Evolutionary conservation across 441 rosid genomes (phyloP), one percentile per base, ranked within the genome.

Genomic region (Arabidopsis lyrata): DNA sequence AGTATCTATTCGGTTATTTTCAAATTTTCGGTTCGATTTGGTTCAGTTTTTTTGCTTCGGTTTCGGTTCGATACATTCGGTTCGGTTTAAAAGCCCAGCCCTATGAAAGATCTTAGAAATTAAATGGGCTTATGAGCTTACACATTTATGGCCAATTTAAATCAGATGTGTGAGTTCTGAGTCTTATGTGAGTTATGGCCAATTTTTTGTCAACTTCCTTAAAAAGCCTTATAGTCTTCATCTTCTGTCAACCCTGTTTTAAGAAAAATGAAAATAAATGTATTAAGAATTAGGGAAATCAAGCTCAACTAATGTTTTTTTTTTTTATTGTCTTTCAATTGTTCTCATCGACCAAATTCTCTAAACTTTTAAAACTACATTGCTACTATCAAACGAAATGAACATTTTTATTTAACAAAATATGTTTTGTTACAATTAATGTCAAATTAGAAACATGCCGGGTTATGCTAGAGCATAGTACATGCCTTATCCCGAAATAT

Each of bases 51-150:
- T n/a, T n/a, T n/a, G n/a, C n/a, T n/a, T n/a, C n/a, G n/a, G n/a
- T n/a, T n/a, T n/a, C n/a, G n/a, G n/a, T n/a, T n/a, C n/a, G n/a
- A n/a, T n/a, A n/a, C n/a, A n/a, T n/a, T n/a, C n/a, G n/a, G n/a
- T n/a, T n/a, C n/a, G n/a, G n/a, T n/a, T n/a, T n/a, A n/a, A n/a
- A n/a, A n/a, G n/a, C n/a, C n/a, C n/a, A n/a, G n/a, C n/a, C n/a
- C n/a, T n/a, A n/a, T n/a, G n/a, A n/a, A n/a, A n/a, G n/a, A n/a
- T n/a, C n/a, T n/a, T n/a, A n/a, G n/a, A n/a, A n/a, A n/a, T n/a
- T n/a, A n/a, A 71, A 8, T 72, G 76, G 76, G 69, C 69, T 57
- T 16, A 8, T 6, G 31, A 49, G 59, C 39, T 70, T 27, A 48
- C 50, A 12, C 18, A 6, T 49, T 8, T 39, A 12, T 5, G 50